Conservation (phyloP, 345 rosid species). For the Aquilaria sinensis region DNA sequence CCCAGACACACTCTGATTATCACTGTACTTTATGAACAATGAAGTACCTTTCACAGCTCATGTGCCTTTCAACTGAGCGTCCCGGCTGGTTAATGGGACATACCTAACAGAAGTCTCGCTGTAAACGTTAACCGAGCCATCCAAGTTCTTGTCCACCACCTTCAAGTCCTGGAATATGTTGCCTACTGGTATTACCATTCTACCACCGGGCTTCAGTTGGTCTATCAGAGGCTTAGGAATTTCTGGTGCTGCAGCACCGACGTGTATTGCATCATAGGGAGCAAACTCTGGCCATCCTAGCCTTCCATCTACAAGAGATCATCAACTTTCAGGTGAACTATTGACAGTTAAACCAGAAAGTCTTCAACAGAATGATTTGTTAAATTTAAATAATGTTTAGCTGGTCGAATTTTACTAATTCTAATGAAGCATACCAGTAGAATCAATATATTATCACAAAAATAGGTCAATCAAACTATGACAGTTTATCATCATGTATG, state of each 20-base stretch:
- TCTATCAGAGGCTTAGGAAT: slow-evolving; percentile 80
- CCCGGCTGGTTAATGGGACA: slow-evolving; percentile 90
- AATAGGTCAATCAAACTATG: too few relatives aligned
- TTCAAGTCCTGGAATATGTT: slow-evolving; percentile 71
- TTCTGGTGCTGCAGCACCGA: slow-evolving; percentile 95
- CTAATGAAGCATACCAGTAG: too few relatives aligned
- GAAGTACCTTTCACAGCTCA: slow-evolving; percentile 5
- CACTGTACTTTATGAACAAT: too few relatives aligned
- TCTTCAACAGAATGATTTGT: too few relatives aligned
- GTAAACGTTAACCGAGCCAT: slow-evolving; percentile 59
- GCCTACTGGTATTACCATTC: slow-evolving; percentile 97
- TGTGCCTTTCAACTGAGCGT: slow-evolving; percentile 51
- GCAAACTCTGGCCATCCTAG: slow-evolving; percentile 85
- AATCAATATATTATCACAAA: too few relatives aligned
- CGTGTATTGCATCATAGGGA: slow-evolving; percentile 91
- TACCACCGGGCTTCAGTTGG: slow-evolving; percentile 94
- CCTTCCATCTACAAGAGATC: slow-evolving; percentile 65
- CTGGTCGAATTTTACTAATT: too few relatives aligned
- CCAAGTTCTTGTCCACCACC: slow-evolving; percentile 69
- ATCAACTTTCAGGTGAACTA: not conserved
- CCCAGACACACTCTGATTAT: too few relatives aligned
- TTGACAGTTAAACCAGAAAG: too few relatives aligned
- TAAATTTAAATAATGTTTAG: too few relatives aligned
- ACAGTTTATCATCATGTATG: too few relatives aligned
- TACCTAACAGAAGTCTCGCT: slow-evolving; percentile 76